phyloP scores from a whole-genome alignment of 2,329 filamentous ascomycete species.

The Bipolaris oryzae region DNA sequence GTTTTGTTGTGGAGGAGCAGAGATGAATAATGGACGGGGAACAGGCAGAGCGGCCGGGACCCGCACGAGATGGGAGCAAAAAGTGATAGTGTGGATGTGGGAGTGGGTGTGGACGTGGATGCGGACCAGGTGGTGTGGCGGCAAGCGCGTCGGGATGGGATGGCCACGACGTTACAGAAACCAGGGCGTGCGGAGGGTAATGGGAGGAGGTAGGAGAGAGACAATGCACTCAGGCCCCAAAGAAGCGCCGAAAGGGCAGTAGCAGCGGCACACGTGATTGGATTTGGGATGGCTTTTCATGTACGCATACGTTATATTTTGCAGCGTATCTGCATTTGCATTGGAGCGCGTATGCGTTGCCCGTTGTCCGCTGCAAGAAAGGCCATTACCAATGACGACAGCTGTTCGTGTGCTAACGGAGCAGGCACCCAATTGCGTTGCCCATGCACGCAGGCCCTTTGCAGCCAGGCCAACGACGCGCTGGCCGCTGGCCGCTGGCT shows the following conservation, averaged over 20 bases:
- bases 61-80: constrained; percentile 15
- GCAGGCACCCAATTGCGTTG: constrained; percentile 26
- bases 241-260: neutral
- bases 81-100: neutral
- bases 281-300: constrained; percentile 20
- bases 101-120: neutral
- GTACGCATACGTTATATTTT: constrained; percentile 12
- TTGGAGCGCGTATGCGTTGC: constrained; percentile 20
- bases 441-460: constrained; percentile 22
- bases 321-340: constrained; percentile 14
- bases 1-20: neutral
- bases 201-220: constrained; percentile 4
- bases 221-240: neutral
- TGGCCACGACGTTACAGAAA: constrained; percentile 21
- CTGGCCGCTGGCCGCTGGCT: no score
- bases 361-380: constrained; percentile 13
- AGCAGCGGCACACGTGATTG: constrained; percentile 23
- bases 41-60: constrained; percentile 20
- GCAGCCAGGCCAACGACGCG: constrained; percentile 20
- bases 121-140: constrained; percentile 23
- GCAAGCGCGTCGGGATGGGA: constrained; percentile 28
- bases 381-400: constrained; percentile 25
- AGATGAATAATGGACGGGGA: constrained; percentile 3
- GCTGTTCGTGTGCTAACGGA: constrained; percentile 21
- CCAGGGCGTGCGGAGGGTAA: constrained; percentile 4